phyloP scores from a whole-genome alignment of 2,329 filamentous ascomycete genomes.

The Neopestalotiopsis sp. region DNA sequence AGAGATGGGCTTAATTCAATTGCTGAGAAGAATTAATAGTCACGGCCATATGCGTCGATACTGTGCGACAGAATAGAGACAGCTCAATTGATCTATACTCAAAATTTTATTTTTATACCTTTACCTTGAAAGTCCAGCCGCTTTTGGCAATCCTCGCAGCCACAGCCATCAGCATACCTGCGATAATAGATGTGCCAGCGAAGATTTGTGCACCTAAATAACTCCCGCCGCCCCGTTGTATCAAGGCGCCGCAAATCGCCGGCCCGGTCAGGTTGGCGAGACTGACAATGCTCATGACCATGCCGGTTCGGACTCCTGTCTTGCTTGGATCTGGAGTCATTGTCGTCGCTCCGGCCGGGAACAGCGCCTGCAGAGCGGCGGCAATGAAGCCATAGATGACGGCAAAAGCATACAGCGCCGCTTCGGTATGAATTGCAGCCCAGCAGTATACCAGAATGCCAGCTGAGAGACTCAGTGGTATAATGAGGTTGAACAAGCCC shows the following conservation, averaged over 20 bases:
- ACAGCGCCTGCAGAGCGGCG: constrained; percentile 23
- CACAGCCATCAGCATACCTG: constrained; percentile 19
- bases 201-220: constrained; percentile 22
- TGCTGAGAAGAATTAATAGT: too few species aligned
- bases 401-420: constrained; percentile 32
- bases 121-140: not conserved
- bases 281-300: constrained; percentile 22
- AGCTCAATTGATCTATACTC: too few species aligned
- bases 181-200: constrained; percentile 19
- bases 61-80: too few species aligned
- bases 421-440: constrained; percentile 29
- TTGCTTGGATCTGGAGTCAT: constrained; percentile 23
- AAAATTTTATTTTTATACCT: not conserved
- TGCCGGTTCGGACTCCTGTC: constrained; percentile 21
- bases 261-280: constrained; percentile 22
- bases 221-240: constrained; percentile 9
- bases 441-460: constrained; percentile 37
- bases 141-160: constrained; percentile 19
- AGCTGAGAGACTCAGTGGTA: constrained; percentile 39
- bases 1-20: too few species aligned
- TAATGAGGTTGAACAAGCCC: constrained; percentile 57
- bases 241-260: constrained; percentile 21
- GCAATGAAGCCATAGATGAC: constrained; percentile 22
- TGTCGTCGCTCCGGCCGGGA: constrained; percentile 20
- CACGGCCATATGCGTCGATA: too few species aligned